Evolutionary conservation across 2,329 filamentous ascomycete genomes (phyloP).

Genomic region (Orbilia ellipsospora): DNA sequence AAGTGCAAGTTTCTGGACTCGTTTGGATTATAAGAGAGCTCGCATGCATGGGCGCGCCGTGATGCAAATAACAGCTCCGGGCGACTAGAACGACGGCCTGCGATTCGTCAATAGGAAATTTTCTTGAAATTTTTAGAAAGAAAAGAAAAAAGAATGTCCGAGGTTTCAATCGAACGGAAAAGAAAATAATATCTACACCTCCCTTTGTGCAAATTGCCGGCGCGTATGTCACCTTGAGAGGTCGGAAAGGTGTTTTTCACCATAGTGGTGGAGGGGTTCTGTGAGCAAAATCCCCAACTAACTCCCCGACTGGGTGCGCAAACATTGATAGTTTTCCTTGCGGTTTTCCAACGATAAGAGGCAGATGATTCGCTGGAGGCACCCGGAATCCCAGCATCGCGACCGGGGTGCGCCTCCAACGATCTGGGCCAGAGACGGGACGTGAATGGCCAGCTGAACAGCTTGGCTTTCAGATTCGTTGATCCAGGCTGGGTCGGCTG

Average conservation of each 20-base stretch:
- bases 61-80: slow-evolving; percentile 46
- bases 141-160: slow-evolving; percentile 21
- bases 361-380: slow-evolving; percentile 45
- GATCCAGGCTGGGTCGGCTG: slow-evolving; percentile 19
- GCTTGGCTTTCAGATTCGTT: slow-evolving; percentile 43
- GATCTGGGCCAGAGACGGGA: slow-evolving; percentile 32
- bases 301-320: slow-evolving; percentile 45
- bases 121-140: slow-evolving; percentile 12
- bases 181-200: slow-evolving; percentile 26
- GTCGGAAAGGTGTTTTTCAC: slow-evolving; percentile 34
- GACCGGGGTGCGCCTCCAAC: slow-evolving; percentile 18
- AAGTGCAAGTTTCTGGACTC: slow-evolving; percentile 32
- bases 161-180: slow-evolving; percentile 16
- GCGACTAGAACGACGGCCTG: slow-evolving; percentile 25
- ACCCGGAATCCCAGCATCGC: slow-evolving; percentile 11
- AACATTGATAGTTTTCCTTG: slow-evolving; percentile 39
- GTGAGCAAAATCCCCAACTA: slow-evolving; percentile 28
- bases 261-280: slow-evolving; percentile 14
- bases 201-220: slow-evolving; percentile 48
- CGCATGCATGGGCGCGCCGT: slow-evolving; percentile 47
- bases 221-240: slow-evolving; percentile 45
- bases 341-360: slow-evolving; percentile 26
- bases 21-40: slow-evolving; percentile 50
- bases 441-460: slow-evolving; percentile 46
- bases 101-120: slow-evolving; percentile 48